Conservation (phyloP, 176 grass and related monocot species). For the Phoenix roebelenii region DNA sequence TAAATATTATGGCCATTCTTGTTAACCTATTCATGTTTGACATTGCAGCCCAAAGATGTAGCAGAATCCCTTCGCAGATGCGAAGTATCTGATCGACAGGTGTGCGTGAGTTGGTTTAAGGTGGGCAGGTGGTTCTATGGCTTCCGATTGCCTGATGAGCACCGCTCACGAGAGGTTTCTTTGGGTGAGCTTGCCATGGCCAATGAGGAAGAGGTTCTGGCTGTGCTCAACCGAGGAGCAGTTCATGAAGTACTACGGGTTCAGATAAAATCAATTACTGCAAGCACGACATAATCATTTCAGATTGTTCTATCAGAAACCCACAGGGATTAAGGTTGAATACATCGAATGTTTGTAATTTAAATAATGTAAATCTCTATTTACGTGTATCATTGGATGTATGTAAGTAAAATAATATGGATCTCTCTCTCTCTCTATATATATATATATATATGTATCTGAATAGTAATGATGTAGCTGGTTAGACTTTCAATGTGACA, state of each 20-base stretch:
- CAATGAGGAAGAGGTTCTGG: slow-evolving; percentile 38
- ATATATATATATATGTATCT: no score
- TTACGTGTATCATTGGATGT: no score
- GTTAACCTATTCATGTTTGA: neutral
- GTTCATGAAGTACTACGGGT: slow-evolving; percentile 73
- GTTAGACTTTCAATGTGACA: no score
- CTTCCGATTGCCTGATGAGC: slow-evolving; percentile 63
- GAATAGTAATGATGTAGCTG: no score
- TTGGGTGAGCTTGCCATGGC: slow-evolving; percentile 39
- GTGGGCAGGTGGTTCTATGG: slow-evolving; percentile 80
- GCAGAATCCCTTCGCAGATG: slow-evolving; percentile 33
- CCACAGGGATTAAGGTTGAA: no score
- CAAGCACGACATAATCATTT: neutral
- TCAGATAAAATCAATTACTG: slow-evolving; percentile 34
- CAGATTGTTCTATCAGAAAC: no score
- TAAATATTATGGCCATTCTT: neutral
- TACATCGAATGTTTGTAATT: no score
- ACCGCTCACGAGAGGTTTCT: slow-evolving; percentile 29
- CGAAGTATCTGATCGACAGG: slow-evolving; percentile 37
- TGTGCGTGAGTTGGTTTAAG: slow-evolving; percentile 51
- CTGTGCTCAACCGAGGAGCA: slow-evolving; percentile 64
- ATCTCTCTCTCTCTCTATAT: no score
- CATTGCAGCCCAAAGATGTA: slow-evolving; percentile 51
- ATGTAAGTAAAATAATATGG: no score
- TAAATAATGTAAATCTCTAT: no score